Base-by-base conservation (phyloP, 768 basidiomycete species). In the Coprinellus micaceus region DNA sequence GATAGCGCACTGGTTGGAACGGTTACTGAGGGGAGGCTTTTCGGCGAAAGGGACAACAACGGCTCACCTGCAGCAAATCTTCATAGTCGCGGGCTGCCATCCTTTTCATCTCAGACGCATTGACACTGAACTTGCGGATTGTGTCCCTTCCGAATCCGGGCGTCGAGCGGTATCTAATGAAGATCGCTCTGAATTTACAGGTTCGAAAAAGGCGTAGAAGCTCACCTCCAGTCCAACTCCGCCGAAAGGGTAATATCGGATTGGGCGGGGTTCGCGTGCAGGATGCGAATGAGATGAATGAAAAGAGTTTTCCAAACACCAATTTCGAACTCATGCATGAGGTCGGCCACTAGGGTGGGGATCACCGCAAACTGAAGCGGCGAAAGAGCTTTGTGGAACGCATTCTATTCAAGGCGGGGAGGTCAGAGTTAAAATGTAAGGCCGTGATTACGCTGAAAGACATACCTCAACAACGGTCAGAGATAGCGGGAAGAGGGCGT, bases 301-400 rank as follows among this genome's bases (percentile, higher is more conserved):
- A 75, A 71, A 1, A 72, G 22, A 0, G 64, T 54, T 54, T 73
- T 76, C 72, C 71, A 74, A 2, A 70, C 68, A 5, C 74, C 74
- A 5, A 75, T 61, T 52, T 76, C 74, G 51, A 73, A 61, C 48
- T 76, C 74, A 56, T 76, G 74, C 41, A 76, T 52, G 10, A 75
- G 59, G 43, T 75, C 74, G 0, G 59, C 55, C 0, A 64, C 64
- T 37, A 73, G 66, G 43, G 71, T 65, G 2, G 39, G 19, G 11
- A 25, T n/a, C 2, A 4, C 28, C 58, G 69, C n/a, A 65, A 61
- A 49, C 7, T 0, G 61, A 63, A n/a, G 30, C 26, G 2, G 46
- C 39, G 0, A n/a, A 9, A 37, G 36, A 37, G n/a, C n/a, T n/a
- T n/a, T n/a, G n/a, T n/a, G n/a, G 36, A 37, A 37, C 9, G 36